These are phyloP conservation scores for Alternaria brassicicola DNA, from an alignment of 2,329 filamentous ascomycete genomes.

Conservation along the genomic window DNA sequence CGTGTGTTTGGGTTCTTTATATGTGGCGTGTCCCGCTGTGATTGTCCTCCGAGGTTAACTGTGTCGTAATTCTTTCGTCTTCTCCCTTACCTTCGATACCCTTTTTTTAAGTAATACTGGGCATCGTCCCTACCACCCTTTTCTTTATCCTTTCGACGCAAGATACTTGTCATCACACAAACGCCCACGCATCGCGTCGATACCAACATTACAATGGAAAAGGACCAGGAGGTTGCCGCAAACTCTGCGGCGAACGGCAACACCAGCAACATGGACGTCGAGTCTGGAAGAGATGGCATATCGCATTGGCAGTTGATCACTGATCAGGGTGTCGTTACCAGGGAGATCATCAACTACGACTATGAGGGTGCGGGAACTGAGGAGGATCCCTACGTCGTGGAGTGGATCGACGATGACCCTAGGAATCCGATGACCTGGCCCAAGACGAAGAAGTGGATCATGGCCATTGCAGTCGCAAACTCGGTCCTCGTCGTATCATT, in stretches of 20 bases:
- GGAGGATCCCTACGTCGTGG: constrained; percentile 54
- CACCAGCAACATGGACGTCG: constrained; percentile 31
- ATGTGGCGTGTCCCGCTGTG: constrained; percentile 18
- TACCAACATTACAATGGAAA: constrained; percentile 22
- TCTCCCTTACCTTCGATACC: neutral
- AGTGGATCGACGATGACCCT: constrained; percentile 56
- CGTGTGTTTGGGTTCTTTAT: constrained; percentile 12
- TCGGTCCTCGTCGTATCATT: constrained; percentile 53
- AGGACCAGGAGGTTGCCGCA: constrained; percentile 17
- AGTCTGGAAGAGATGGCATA: constrained; percentile 44
- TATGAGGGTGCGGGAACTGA: constrained; percentile 53
- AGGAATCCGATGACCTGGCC: constrained; percentile 53
- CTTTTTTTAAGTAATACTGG: constrained; percentile 11
- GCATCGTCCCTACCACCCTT: neutral
- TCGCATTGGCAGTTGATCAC: constrained; percentile 46
- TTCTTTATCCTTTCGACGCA: neutral
- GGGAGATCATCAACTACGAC: constrained; percentile 47
- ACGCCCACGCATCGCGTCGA: constrained; percentile 2
- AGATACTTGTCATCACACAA: neutral
- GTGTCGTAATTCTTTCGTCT: constrained; percentile 4
- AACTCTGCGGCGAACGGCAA: constrained; percentile 11
- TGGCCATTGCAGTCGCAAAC: constrained; percentile 50
- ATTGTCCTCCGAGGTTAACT: neutral
- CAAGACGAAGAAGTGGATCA: constrained; percentile 50
- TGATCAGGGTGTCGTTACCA: constrained; percentile 47